phyloP scores from a whole-genome alignment of 78 protist genomes.

The Creolimax fragrantissima region DNA sequence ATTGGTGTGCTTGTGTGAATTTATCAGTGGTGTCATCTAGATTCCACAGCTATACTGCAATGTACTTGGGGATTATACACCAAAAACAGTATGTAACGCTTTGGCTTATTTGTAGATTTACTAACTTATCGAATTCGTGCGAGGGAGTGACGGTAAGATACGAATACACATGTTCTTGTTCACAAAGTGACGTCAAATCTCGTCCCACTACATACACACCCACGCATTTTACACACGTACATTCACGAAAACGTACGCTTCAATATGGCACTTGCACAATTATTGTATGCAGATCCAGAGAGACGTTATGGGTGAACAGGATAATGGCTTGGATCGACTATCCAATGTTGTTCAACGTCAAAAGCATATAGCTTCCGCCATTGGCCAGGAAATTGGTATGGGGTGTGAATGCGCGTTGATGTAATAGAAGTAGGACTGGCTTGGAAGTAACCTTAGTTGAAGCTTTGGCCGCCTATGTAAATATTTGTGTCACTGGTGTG shows the following conservation, averaged over 20 bases:
- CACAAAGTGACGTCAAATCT: neutral
- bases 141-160: neutral
- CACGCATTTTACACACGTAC: neutral
- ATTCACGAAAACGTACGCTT: neutral
- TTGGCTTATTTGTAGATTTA: neutral
- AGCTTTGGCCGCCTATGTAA: no score
- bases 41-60: neutral
- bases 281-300: neutral
- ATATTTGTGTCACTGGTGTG: no score
- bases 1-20: neutral
- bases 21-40: neutral
- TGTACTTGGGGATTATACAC: neutral
- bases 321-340: neutral
- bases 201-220: neutral
- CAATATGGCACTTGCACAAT: neutral
- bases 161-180: neutral
- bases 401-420: no score
- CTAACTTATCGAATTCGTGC: neutral
- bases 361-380: neutral
- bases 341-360: neutral
- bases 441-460: no score
- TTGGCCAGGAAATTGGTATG: neutral
- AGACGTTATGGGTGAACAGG: neutral
- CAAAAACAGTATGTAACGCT: neutral
- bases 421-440: no score